These are phyloP conservation scores for Ustilago lituana DNA, from an alignment of 1,284 basidiomycete genomes.

Conservation along the genomic window DNA sequence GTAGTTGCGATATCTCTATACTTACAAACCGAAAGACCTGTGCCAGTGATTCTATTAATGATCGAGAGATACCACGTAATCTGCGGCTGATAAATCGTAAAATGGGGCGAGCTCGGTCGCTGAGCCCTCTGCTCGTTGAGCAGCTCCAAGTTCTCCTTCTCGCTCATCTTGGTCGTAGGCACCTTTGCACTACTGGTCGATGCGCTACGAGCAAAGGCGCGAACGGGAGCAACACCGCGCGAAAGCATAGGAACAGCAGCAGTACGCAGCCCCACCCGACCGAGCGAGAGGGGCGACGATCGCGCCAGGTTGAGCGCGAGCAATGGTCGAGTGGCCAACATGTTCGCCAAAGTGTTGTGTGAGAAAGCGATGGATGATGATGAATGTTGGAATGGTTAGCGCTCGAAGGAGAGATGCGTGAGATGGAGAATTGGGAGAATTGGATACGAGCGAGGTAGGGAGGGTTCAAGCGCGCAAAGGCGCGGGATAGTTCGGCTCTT, in stretches of 20 bases:
- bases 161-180: conserved; percentile 65
- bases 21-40: conserved; percentile 71
- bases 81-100: conserved; percentile 96
- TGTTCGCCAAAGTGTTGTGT: conserved; percentile 1
- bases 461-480: conserved; percentile 6
- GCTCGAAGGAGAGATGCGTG: no score
- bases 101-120: conserved; percentile 89
- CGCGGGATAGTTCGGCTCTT: conserved; percentile 39
- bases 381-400: background rate
- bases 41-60: conserved; percentile 84
- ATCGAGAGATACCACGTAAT: conserved; percentile 86
- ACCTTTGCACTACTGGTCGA: background rate
- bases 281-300: background rate
- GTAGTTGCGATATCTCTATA: no score
- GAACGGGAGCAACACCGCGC: background rate
- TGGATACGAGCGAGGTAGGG: no score
- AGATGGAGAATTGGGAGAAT: no score
- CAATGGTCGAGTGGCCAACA: conserved; percentile 36
- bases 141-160: conserved; percentile 73
- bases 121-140: conserved; percentile 85
- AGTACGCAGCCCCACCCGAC: conserved; percentile 23
- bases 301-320: conserved; percentile 15
- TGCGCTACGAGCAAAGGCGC: background rate
- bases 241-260: conserved; percentile 5
- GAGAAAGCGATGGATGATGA: conserved; percentile 3